Conservation (phyloP, 2,329 filamentous ascomycete genomes). For the Hypoxylon rubiginosum region DNA sequence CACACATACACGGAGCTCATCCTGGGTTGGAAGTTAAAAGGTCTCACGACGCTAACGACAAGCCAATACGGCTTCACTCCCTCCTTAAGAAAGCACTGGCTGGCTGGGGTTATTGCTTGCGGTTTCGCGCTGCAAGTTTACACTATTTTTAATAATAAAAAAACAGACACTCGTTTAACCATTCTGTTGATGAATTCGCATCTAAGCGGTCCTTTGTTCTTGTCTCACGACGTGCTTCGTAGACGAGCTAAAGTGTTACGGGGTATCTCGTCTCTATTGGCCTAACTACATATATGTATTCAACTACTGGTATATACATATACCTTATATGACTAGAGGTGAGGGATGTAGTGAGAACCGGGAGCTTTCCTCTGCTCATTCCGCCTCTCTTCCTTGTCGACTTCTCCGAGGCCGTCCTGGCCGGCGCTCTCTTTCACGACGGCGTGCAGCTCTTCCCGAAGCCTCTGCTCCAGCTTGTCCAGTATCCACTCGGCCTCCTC, state of each 20-base stretch:
- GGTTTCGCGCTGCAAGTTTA: neutral
- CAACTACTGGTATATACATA: neutral
- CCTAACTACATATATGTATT: too few relatives aligned
- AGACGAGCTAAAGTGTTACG: neutral
- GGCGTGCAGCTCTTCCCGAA: constrained; percentile 64
- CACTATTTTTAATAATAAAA: too few relatives aligned
- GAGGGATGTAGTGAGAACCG: constrained; percentile 3
- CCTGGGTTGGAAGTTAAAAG: neutral
- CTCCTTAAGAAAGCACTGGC: neutral
- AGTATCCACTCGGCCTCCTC: constrained; percentile 81
- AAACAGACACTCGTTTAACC: neutral
- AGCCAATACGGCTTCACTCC: neutral
- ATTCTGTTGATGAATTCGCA: neutral
- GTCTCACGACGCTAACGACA: neutral
- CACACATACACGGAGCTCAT: neutral
- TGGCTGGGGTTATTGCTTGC: neutral
- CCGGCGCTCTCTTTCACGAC: constrained; percentile 39
- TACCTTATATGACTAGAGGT: neutral
- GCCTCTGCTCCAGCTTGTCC: constrained; percentile 69
- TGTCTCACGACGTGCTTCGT: neutral
- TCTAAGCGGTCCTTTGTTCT: neutral
- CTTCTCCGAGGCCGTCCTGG: constrained; percentile 25
- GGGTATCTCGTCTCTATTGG: neutral
- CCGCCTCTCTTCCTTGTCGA: constrained; percentile 44
- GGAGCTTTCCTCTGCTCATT: constrained; percentile 54